Evolutionary conservation across 2,329 filamentous ascomycete species (phyloP), one percentile per base, ranked within the genome.

Genomic region (Xylaria multiplex): DNA sequence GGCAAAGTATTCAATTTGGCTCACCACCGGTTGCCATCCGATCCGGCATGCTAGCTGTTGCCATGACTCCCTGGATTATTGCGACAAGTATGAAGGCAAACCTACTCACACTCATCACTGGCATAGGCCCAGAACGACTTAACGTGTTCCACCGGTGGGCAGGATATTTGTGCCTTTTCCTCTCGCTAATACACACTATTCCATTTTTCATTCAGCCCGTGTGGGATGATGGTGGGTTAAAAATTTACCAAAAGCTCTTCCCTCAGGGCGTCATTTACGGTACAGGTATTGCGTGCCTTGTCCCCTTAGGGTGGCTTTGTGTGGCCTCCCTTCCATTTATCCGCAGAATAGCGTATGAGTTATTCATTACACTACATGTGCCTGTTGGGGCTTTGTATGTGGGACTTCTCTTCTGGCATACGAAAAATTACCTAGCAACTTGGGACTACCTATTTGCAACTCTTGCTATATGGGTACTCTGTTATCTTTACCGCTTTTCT

Each of bases 141-240:
- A 97, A 97, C 72, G 94, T 97, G 37, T 86, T 97, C 66, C 95
- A 98, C 79, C 89, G 95, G 72, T 98, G 94, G 94, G 88, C 91
- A 7, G 93, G 91, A 32, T 97, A 97, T 76, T 81, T 97, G 11
- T 96, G 91, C 74, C 83, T 97, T 1, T 90, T 96, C 68, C 82
- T 97, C 64, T 90, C 92, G 32, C 82, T 97, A 61, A 85, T 97
- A 19, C 95, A 98, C 76, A 92, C 90, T 22, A 83, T 97, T 16
- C 95, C 95, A 0, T 98, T 96, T 76, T 97, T 97, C 73, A 79
- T 97, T 62, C 93, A 93, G 63, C 93, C 94, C 4, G 88, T 97
- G 1, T 95, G 91, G 90, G 89, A 96, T 65, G 88, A 93, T 65
- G 89, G 87, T 32, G 92, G 92, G 45, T 86, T 92, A 80, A 78